Evolutionary conservation across 108 stramenopile species (phyloP).

Genomic region (Nannochloropsis oceanica): DNA sequence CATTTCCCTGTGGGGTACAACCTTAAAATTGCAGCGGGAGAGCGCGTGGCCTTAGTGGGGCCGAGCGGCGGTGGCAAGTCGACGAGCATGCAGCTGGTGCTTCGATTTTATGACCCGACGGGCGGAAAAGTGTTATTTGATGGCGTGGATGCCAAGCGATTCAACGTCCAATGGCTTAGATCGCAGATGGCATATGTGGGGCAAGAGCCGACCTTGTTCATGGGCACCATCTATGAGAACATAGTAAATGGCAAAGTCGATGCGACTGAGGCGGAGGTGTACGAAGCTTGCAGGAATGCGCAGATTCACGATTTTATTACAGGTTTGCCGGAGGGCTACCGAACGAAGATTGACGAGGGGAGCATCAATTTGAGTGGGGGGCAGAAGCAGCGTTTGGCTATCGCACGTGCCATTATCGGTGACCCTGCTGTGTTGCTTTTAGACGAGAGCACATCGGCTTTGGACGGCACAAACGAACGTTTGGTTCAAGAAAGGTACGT

Average conservation of each 20-base stretch:
- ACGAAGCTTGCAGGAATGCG: constrained; percentile 13
- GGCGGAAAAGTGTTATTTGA: constrained; percentile 12
- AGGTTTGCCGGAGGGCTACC: constrained; percentile 42
- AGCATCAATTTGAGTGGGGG: constrained; percentile 38
- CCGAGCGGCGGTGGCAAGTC: constrained; percentile 52
- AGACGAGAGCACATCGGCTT: constrained; percentile 69
- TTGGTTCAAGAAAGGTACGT: constrained; percentile 6
- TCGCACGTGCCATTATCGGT: constrained; percentile 62
- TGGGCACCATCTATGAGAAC: constrained; percentile 54
- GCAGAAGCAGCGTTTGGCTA: constrained; percentile 55
- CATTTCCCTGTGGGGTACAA: not conserved
- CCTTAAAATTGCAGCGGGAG: constrained; percentile 46
- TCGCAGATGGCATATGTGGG: constrained; percentile 47
- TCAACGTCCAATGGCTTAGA: constrained; percentile 28
- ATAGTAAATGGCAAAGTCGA: constrained; percentile 44
- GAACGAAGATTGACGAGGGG: constrained; percentile 40
- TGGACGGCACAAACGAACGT: constrained; percentile 55
- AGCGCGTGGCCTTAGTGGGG: constrained; percentile 63
- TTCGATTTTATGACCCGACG: constrained; percentile 56
- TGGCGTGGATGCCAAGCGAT: constrained; percentile 15
- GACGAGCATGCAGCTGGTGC: constrained; percentile 50
- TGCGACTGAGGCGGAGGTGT: constrained; percentile 40
- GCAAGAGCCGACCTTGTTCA: constrained; percentile 65
- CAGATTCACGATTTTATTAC: constrained; percentile 58
- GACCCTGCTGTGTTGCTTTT: constrained; percentile 61